A percentile compares a stretch with the other conserved stretches of the same genome.
These are phyloP conservation scores for Lentinus brumalis DNA, from an alignment of 768 basidiomycete genomes.

Conservation along the genomic window DNA sequence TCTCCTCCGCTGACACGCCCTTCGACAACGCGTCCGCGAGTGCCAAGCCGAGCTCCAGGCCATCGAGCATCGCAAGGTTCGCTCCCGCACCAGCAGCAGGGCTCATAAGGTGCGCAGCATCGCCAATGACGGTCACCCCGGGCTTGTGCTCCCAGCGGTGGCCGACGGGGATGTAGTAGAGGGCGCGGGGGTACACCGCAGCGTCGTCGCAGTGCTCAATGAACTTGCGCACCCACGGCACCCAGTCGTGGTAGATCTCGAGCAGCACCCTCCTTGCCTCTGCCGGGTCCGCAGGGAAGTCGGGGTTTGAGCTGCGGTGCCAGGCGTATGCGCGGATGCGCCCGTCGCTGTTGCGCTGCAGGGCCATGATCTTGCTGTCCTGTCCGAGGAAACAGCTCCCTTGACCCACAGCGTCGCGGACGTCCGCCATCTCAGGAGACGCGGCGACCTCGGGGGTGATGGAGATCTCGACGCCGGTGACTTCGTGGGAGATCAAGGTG, in stretches of 20 bases:
- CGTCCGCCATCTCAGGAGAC: constrained; percentile 1
- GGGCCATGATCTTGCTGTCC: constrained; percentile 29
- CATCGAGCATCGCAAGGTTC: constrained; percentile 38
- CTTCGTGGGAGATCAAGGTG: constrained; percentile 37
- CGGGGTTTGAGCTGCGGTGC: neutral
- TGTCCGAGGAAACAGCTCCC: constrained; percentile 33
- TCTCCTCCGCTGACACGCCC: neutral
- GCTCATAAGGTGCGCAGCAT: constrained; percentile 41
- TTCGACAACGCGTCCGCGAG: constrained; percentile 1
- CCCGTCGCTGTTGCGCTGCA: constrained; percentile 38
- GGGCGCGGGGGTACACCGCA: constrained; percentile 14
- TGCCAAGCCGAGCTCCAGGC: constrained; percentile 13
- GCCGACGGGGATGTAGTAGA: constrained; percentile 14
- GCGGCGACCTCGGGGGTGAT: constrained; percentile 22
- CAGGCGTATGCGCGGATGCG: constrained; percentile 14
- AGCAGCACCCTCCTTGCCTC: constrained; percentile 11
- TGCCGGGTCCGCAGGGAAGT: constrained; percentile 9
- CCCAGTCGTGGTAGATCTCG: constrained; percentile 8
- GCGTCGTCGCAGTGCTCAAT: constrained; percentile 8
- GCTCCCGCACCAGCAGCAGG: constrained; percentile 41
- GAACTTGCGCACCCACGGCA: constrained; percentile 16
- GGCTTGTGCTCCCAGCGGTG: constrained; percentile 15
- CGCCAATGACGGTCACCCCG: constrained; percentile 18
- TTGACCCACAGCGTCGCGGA: constrained; percentile 25
- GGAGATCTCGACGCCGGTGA: constrained; percentile 22